These are phyloP conservation scores for Pelargonium citronellum DNA, from an alignment of 441 rosid species.

Conservation along the genomic window DNA sequence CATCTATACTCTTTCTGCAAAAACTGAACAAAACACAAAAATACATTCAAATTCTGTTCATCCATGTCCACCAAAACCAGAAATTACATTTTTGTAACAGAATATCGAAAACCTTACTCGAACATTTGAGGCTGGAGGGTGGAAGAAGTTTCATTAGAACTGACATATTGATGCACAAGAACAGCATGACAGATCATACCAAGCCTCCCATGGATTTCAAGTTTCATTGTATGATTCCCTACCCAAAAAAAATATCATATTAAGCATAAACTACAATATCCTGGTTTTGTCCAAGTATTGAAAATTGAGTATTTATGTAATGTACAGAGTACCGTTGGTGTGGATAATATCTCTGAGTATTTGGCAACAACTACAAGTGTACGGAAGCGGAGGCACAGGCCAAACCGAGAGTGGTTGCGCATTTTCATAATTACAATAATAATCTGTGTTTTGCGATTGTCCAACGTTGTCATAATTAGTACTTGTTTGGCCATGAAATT, in stretches of 20 bases:
- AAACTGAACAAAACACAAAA: slow-evolving; percentile 30
- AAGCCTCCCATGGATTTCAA: slow-evolving; percentile 56
- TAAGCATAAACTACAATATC: too few species aligned
- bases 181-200: slow-evolving; percentile 58
- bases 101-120: slow-evolving; percentile 32
- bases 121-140: slow-evolving; percentile 25
- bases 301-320: background rate
- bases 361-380: slow-evolving; percentile 47
- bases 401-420: slow-evolving; percentile 20
- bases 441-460: slow-evolving; percentile 5
- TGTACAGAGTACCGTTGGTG: slow-evolving; percentile 33
- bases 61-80: background rate
- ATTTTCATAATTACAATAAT: slow-evolving; percentile 7
- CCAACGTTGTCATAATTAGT: background rate
- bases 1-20: slow-evolving; percentile 28
- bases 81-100: background rate
- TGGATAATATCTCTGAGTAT: slow-evolving; percentile 54
- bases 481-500: slow-evolving; percentile 19
- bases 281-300: background rate
- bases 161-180: slow-evolving; percentile 24
- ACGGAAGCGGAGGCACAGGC: slow-evolving; percentile 25
- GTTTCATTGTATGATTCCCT: slow-evolving; percentile 33
- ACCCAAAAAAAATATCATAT: slow-evolving; percentile 6
- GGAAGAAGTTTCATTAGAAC: background rate
- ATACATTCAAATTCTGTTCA: background rate